These are phyloP conservation scores for Hymenoscyphus scutula DNA, from an alignment of 2,329 filamentous ascomycete genomes.

Conservation along the genomic window DNA sequence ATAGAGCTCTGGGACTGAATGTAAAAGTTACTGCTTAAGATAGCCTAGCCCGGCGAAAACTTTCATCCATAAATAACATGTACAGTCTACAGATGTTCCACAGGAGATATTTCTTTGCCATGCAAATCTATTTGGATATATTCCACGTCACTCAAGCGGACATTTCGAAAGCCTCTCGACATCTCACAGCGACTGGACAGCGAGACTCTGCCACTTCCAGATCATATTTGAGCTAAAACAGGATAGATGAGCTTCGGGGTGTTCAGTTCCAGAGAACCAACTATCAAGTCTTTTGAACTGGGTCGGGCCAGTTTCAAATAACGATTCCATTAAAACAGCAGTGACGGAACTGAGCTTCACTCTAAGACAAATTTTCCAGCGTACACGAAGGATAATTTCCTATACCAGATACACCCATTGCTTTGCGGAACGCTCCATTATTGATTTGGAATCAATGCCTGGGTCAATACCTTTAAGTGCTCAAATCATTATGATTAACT, in stretches of 20 bases:
- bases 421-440: not conserved
- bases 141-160: not conserved
- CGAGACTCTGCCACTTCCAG: not conserved
- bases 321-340: not conserved
- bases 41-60: not conserved
- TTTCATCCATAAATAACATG: not conserved
- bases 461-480: not conserved
- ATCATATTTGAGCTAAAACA: not conserved
- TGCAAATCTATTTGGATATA: not conserved
- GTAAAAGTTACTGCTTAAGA: not conserved
- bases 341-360: not conserved
- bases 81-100: not conserved
- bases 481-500: not conserved
- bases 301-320: not conserved
- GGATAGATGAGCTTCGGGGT: not conserved
- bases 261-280: not conserved
- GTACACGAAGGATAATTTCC: not conserved
- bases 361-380: no score
- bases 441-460: not conserved
- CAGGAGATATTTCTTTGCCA: not conserved
- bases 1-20: not conserved
- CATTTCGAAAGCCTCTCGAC: not conserved
- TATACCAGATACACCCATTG: not conserved
- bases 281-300: not conserved
- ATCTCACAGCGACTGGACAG: not conserved